Percentiles rank a stretch among this genome's conserved stretches.
Conservation (phyloP, 345 rosid genomes). For the Fremontodendron californicum region DNA sequence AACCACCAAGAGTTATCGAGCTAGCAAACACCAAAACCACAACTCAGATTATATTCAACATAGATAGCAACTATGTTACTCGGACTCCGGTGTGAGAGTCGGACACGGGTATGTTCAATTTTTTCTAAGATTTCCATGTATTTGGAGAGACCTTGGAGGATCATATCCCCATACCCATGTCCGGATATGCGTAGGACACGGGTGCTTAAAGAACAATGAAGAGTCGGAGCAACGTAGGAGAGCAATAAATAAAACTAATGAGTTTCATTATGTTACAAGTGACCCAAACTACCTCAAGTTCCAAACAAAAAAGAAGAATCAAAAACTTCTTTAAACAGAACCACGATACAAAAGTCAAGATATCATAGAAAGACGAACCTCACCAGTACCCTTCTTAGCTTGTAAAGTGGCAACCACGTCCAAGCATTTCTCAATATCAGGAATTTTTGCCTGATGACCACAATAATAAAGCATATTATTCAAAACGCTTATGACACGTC, state of each 20-base stretch:
- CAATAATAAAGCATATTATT: conserved; percentile 6
- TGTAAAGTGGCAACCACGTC: conserved; percentile 75
- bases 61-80: no score
- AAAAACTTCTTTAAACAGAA: not conserved
- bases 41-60: no score
- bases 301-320: not conserved
- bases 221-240: no score
- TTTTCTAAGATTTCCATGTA: no score
- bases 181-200: no score
- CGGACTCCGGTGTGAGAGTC: no score
- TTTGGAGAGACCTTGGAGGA: no score
- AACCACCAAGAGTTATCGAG: not conserved
- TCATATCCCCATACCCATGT: no score
- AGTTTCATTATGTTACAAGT: not conserved
- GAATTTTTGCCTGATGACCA: conserved; percentile 71
- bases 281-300: not conserved
- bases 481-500: not conserved
- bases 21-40: not conserved
- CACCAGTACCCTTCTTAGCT: conserved; percentile 80
- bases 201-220: no score
- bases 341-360: not conserved
- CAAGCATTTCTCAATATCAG: conserved; percentile 87
- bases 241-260: not conserved
- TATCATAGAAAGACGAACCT: conserved; percentile 53
- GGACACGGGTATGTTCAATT: no score